These are phyloP conservation scores for Saprolegnia diclina DNA, from an alignment of 352 stramenopile species.

Conservation along the genomic window DNA sequence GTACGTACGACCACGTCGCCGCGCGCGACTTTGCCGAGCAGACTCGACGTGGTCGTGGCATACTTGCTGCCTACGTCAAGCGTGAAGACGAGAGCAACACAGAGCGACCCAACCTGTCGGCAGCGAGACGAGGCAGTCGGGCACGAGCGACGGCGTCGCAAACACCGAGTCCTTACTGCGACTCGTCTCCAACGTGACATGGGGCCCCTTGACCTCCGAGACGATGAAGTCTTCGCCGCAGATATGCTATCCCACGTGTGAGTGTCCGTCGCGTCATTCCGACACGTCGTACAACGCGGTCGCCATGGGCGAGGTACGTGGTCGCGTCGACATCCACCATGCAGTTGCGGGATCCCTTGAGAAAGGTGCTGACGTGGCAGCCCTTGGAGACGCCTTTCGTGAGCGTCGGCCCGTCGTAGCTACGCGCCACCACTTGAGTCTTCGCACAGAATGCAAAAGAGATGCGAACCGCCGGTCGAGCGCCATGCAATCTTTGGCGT, in stretches of 20 bases:
- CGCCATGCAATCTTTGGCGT: conserved; percentile 23
- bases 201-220: not conserved
- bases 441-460: too few relatives aligned
- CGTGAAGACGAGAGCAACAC: not conserved
- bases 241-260: not conserved
- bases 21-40: conserved; percentile 8
- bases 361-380: conserved; percentile 12
- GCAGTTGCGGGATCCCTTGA: conserved; percentile 14
- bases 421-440: too few relatives aligned
- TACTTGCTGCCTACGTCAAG: conserved; percentile 18
- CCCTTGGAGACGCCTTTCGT: conserved; percentile 10
- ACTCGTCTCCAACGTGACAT: not conserved
- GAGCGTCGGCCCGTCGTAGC: conserved; percentile 24
- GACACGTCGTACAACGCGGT: conserved; percentile 2
- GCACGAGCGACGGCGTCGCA: conserved; percentile 3
- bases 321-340: conserved; percentile 2
- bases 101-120: not conserved
- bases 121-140: conserved; percentile 19
- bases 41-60: conserved; percentile 20
- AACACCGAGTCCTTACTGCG: conserved; percentile 21
- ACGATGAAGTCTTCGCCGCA: conserved; percentile 24
- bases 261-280: not conserved
- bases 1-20: conserved; percentile 10
- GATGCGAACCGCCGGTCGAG: conserved; percentile 22
- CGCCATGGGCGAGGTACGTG: not conserved